Base-by-base conservation (phyloP, 2,329 filamentous ascomycete species). In the Emericellopsis atlantica region DNA sequence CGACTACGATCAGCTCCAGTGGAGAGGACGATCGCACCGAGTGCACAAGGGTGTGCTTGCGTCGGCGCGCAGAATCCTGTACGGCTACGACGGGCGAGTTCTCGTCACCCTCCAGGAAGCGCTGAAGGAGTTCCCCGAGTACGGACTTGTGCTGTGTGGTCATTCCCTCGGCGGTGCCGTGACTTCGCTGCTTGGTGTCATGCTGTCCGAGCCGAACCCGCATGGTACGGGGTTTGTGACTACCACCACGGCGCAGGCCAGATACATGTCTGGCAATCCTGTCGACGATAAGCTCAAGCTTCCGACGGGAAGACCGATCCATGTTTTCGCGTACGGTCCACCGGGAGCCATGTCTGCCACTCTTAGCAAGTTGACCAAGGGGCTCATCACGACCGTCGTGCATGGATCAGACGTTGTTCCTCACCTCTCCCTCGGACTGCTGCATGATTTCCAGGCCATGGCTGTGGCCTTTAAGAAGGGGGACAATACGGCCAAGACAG, bases 261-360 rank as follows among this genome's bases (percentile, higher is more conserved):
- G 62, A 6, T 59, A 66, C 12, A 48, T 69, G 8, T 51, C 59
- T 2, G 49, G 52, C 23, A 39, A 32, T 7, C 12, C 18, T 21
- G 44, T 51, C 24, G 48, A 53, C 12, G 58, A 63, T 15, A 57
- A 29, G 26, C 24, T 76, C 26, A 69, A 66, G 15, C 67, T 88
- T 0, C 84, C 84, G 0, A 50, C 79, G 0, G 76, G 79, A 14
- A 72, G 84, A 1, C 79, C 81, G 4, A 81, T 88, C 16, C 84
- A 89, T 49, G 84, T 87, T 11, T 89, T 85, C 54, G 80, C 84
- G 6, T 89, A 87, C 54, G 84, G 84, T 0, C 79, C 83, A 2
- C 82, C 83, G 0, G 75, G 81, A 0, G 81, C 80, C 12, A 76
- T 88, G 71, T 84, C 81, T 0, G 69, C 80, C 0, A 74, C 78